Evolutionary conservation across 176 grass and related monocot species (phyloP).

Genomic region (Juncus inflexus): DNA sequence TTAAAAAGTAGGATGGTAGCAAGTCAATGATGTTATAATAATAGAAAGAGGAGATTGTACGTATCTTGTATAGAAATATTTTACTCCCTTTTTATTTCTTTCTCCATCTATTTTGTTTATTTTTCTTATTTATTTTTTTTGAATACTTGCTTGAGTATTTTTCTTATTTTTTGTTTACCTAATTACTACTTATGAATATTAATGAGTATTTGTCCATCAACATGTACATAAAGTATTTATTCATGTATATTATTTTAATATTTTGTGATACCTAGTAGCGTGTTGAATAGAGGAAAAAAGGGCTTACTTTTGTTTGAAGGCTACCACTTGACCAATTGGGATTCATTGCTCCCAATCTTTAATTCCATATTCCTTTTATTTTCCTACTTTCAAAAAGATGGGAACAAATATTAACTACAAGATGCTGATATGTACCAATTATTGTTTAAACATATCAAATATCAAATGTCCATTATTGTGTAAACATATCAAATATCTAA

Average conservation of each 20-base stretch:
- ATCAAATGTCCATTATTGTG: too few species aligned
- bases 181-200: too few species aligned
- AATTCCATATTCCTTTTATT: neutral
- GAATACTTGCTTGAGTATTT: too few species aligned
- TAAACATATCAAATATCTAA: too few species aligned
- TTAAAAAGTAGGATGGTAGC: slow-evolving; percentile 5
- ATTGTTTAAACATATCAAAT: too few species aligned
- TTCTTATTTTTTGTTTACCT: too few species aligned
- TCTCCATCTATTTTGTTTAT: neutral
- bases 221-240: neutral
- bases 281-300: slow-evolving; percentile 10
- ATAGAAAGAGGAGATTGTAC: neutral
- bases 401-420: too few species aligned
- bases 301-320: slow-evolving; percentile 1
- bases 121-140: too few species aligned
- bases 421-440: too few species aligned
- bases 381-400: too few species aligned
- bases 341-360: neutral
- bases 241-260: neutral
- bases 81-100: neutral
- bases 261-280: neutral
- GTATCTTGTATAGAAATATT: neutral
- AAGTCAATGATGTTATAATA: slow-evolving; percentile 12
- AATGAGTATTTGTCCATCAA: neutral
- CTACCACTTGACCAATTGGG: neutral